A percentile compares a stretch with the other conserved stretches of the same genome.
Conservation (phyloP, 2,329 filamentous ascomycete genomes). For the Cercospora sesami region DNA sequence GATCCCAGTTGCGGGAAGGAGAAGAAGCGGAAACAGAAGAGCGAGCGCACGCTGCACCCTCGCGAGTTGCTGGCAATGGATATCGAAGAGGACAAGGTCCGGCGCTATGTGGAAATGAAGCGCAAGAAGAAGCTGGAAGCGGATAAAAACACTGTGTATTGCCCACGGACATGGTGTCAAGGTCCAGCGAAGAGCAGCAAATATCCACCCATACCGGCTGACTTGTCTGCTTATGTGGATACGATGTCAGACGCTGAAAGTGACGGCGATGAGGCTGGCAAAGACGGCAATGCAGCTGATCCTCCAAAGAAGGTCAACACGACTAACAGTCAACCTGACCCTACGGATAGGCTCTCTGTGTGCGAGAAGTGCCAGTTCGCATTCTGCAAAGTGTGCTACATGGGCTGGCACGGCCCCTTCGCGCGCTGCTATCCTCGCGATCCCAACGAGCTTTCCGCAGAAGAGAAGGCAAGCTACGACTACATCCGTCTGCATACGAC, state of each 20-base stretch:
- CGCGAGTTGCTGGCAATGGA: constrained; percentile 68
- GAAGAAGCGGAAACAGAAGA: constrained; percentile 51
- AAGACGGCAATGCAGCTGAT: constrained; percentile 9
- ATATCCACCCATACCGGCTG: constrained; percentile 48
- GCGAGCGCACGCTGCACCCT: constrained; percentile 70
- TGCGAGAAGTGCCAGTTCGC: constrained; percentile 89
- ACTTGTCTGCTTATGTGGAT: constrained; percentile 44
- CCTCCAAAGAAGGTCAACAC: constrained; percentile 19
- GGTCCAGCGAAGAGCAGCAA: constrained; percentile 68
- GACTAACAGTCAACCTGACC: constrained; percentile 29
- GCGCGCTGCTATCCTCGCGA: constrained; percentile 68
- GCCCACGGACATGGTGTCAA: constrained; percentile 88
- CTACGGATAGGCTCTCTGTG: constrained; percentile 68
- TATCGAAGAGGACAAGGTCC: constrained; percentile 64
- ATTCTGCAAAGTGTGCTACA: constrained; percentile 73
- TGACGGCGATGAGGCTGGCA: constrained; percentile 17
- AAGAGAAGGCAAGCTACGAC: constrained; percentile 82
- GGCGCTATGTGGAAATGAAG: constrained; percentile 84
- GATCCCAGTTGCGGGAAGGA: constrained; percentile 68
- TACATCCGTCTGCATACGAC: constrained; percentile 81
- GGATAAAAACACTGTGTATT: constrained; percentile 89
- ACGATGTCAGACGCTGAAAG: constrained; percentile 40
- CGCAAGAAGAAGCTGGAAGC: constrained; percentile 90
- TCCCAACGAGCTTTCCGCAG: constrained; percentile 70
- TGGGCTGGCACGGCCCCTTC: constrained; percentile 93